Evolutionary conservation across 306 rosid species (phyloP).

Genomic region (Gillenia trifoliata): DNA sequence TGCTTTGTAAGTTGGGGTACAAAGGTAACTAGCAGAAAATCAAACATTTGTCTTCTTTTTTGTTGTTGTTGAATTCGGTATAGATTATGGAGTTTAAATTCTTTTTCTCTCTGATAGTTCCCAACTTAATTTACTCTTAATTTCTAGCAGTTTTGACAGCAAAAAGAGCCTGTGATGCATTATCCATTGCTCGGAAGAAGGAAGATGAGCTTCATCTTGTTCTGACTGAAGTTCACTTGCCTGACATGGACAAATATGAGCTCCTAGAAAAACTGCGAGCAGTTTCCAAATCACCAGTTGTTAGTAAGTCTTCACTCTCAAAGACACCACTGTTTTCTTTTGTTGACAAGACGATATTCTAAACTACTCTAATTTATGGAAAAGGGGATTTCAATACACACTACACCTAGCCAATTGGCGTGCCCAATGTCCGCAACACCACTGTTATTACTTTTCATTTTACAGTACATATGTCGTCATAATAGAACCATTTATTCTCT

Average conservation of each 20-base stretch:
- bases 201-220: slow-evolving; percentile 31
- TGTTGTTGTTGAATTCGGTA: slow-evolving; percentile 2
- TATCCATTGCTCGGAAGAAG: slow-evolving; percentile 18
- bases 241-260: slow-evolving; percentile 28
- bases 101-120: not conserved
- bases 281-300: slow-evolving; percentile 23
- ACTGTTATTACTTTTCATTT: not conserved
- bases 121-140: not conserved
- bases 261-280: slow-evolving; percentile 27
- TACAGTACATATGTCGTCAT: too few relatives aligned
- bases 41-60: not conserved
- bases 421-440: too few relatives aligned
- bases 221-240: slow-evolving; percentile 35
- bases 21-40: slow-evolving; percentile 34
- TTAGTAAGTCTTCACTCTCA: slow-evolving; percentile 27
- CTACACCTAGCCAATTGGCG: too few relatives aligned
- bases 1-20: slow-evolving; percentile 33
- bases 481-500: too few relatives aligned
- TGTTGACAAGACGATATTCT: not conserved
- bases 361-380: too few relatives aligned
- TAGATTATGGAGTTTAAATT: not conserved
- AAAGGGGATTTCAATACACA: too few relatives aligned
- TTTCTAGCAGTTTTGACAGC: slow-evolving; percentile 35
- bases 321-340: not conserved
- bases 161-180: slow-evolving; percentile 32